Evolutionary conservation across 345 rosid species (phyloP), one percentile per base, ranked within the genome.

Genomic region (Corymbia maculata): DNA sequence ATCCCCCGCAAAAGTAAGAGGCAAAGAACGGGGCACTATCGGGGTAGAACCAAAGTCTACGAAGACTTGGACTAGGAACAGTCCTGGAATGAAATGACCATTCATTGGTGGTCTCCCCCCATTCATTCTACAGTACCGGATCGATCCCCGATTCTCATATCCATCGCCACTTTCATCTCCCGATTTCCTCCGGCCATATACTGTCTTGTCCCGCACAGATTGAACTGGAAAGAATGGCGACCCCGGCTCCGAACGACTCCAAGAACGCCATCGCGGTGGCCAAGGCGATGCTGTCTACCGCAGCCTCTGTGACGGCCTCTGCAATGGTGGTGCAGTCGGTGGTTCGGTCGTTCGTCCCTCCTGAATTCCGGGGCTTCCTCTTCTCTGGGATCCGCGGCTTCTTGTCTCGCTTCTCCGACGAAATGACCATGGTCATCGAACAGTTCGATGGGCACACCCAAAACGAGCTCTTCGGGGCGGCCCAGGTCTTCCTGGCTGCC

Each of bases 291-390:
- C 17, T 3, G 8, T n/a, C 93, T 95, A 6, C 30, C 15, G 7
- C 0, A 12, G 8, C 51, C 52, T 95, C 97, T 3, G 91, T 92
- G 42, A 95, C 96, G 8, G 95, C 92, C 55, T 91, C 95, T 17
- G 91, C 91, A 22, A 90, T 95, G 95, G 88, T 95, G 24, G 92
- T 90, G 85, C 93, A 92, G 16, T 92, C 96, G 0, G 64, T 93
- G 21, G 90, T 90, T 87, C 70, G 90, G 52, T 94, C 91, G n/a
- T 55, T 55, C 10, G 5, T 55, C 26, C 1, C 28, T 55, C 28
- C 61, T 5, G 61, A 55, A 0, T 22, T 55, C 61, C 28, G 22
- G 61, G 61, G 61, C 11, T 22, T n/a, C n/a, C n/a, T 94, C 51
- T 79, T 87, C 32, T 68, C 66, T 86, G 80, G 89, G 52, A 53